Percentiles rank a stretch among this genome's conserved stretches.
Evolutionary conservation across 345 rosid species (phyloP).

Genomic region (Eucalyptus albens): DNA sequence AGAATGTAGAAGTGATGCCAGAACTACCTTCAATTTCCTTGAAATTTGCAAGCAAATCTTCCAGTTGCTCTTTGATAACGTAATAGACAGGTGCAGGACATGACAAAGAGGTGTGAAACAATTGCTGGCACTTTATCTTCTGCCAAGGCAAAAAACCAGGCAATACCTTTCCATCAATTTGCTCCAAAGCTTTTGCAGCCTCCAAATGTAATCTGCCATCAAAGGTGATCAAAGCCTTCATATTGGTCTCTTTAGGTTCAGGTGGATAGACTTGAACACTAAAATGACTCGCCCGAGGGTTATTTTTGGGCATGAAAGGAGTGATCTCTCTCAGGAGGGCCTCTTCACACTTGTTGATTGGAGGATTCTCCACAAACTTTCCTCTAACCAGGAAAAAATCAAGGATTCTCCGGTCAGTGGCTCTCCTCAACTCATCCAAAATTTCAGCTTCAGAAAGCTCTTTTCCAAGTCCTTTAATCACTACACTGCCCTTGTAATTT

Average conservation of each 20-base stretch:
- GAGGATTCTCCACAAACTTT: constrained; percentile 24
- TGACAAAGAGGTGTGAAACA: constrained; percentile 65
- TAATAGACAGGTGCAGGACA: constrained; percentile 52
- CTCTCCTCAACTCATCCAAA: constrained; percentile 26
- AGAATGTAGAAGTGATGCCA: not conserved
- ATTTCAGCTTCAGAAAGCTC: constrained; percentile 57
- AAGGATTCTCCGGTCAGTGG: constrained; percentile 38
- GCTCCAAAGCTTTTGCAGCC: constrained; percentile 91
- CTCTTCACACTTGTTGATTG: constrained; percentile 41
- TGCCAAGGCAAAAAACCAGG: constrained; percentile 76
- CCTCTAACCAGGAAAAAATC: constrained; percentile 48
- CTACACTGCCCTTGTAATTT: constrained; percentile 12
- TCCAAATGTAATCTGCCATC: constrained; percentile 85
- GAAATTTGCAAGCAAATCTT: constrained; percentile 23
- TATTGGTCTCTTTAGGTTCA: constrained; percentile 22
- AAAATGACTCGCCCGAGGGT: constrained; percentile 30
- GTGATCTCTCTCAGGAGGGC: constrained; percentile 39
- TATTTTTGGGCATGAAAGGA: constrained; percentile 45
- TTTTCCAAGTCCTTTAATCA: constrained; percentile 43
- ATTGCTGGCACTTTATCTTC: constrained; percentile 59
- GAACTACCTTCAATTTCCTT: constrained; percentile 30
- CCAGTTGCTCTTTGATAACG: constrained; percentile 49
- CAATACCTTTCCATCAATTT: constrained; percentile 55
- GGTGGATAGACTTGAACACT: constrained; percentile 54
- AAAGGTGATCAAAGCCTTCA: constrained; percentile 51